These are phyloP conservation scores for Dianthus caryophyllus DNA, from an alignment of 148 eudicot genomes.

Conservation along the genomic window DNA sequence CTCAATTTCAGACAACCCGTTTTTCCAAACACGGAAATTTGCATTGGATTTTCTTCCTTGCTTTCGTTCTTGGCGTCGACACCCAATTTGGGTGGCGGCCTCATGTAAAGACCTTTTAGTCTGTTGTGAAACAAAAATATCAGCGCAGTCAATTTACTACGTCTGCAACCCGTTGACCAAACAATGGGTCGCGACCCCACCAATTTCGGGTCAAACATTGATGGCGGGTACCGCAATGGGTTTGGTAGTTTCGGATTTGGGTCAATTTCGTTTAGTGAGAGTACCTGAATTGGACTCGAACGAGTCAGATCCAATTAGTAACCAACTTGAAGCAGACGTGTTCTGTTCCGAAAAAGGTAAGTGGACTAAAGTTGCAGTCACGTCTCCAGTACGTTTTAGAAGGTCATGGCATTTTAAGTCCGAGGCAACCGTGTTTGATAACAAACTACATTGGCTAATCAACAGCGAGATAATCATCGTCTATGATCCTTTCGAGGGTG, in stretches of 20 bases:
- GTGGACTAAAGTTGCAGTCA: slow-evolving; percentile 14
- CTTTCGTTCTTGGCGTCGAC: slow-evolving; percentile 11
- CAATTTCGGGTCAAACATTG: slow-evolving; percentile 13
- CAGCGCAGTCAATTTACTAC: slow-evolving; percentile 15
- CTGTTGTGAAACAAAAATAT: slow-evolving; percentile 21
- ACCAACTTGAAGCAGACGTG: slow-evolving; percentile 19
- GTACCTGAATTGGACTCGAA: slow-evolving; percentile 17
- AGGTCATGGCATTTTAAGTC: slow-evolving; percentile 34
- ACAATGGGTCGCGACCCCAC: slow-evolving; percentile 30
- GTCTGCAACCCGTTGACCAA: slow-evolving; percentile 29
- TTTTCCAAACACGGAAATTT: background rate
- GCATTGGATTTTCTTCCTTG: slow-evolving; percentile 24
- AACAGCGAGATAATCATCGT: slow-evolving; percentile 19
- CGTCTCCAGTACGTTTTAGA: slow-evolving; percentile 10
- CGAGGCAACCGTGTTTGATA: slow-evolving; percentile 9
- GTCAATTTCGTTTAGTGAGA: slow-evolving; percentile 12
- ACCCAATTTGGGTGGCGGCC: slow-evolving; percentile 24
- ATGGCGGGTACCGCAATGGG: slow-evolving; percentile 27
- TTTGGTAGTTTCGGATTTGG: slow-evolving; percentile 4
- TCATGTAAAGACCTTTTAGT: slow-evolving; percentile 26
- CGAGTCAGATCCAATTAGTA: background rate
- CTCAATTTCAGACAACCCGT: slow-evolving; percentile 11
- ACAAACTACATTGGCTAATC: slow-evolving; percentile 30
- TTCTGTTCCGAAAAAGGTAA: slow-evolving; percentile 20
- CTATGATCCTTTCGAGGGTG: slow-evolving; percentile 16